Evolutionary conservation across 2,329 filamentous ascomycete genomes (phyloP), one percentile per base, ranked within the genome.

Genomic region (Paracoccidioides lutzii): DNA sequence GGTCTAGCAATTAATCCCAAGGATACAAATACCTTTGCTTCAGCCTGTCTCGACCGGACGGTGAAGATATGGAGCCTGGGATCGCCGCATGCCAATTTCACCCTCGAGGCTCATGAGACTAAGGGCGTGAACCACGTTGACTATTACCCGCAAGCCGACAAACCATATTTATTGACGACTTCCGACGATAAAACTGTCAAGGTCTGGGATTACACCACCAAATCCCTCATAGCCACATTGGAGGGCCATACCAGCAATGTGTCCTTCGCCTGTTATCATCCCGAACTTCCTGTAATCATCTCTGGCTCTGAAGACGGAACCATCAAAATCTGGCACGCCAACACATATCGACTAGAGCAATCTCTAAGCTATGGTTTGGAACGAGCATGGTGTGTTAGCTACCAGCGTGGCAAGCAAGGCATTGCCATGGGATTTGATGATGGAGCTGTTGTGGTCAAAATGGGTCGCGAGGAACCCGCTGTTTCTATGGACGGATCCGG

Each of bases 71-170:
- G 91, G 91, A 95, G 86, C 68, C 78, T 98, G 61, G 93, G 93
- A 48, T 95, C 90, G 8, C 82, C 87, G n/a, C 90, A 88, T 15
- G 85, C 93, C 57, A 97, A 96, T 74, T 96, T 94, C 73, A 97
- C 93, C 2, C 81, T 98, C 48, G 93, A 98, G 71, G 93, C 93
- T 35, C 90, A 97, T 69, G 91, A 97, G 74, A 89, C 88, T 42
- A 96, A 96, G 77, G 91, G 91, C 65, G 93, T 98, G 60, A 98
- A 98, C 74, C 89, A 95, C 68, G 90, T 98, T 64, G 93, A 98
- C 68, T 98, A 84, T 68, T 85, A 84, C 65, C 82, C 82, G 4
- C 80, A 83, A 60, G 79, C 79, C 32, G 82, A 85, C 69, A 85
- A 85, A 67, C 82, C 82, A 41, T 97, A 98, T 68, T 84, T 98